Evolutionary conservation across 2,329 filamentous ascomycete species (phyloP).

Genomic region (Zasmidium angulare): DNA sequence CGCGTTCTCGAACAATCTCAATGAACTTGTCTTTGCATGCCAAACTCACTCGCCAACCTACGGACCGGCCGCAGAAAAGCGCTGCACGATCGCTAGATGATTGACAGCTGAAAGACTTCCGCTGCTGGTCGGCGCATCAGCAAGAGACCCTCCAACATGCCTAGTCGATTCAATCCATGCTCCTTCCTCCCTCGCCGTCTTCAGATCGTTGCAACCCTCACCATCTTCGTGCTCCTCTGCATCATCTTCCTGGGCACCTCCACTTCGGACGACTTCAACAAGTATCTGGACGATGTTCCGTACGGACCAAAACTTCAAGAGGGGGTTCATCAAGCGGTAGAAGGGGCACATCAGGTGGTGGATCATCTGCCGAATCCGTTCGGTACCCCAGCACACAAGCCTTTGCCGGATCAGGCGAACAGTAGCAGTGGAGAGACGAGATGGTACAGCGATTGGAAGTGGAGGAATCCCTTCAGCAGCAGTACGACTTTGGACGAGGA

Average conservation of each 20-base stretch:
- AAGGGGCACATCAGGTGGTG: conserved; percentile 41
- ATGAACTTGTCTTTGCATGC: neutral
- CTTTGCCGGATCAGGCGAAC: conserved; percentile 71
- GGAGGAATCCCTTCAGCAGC: conserved; percentile 86
- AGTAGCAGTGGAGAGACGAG: conserved; percentile 74
- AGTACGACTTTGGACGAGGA: conserved; percentile 77
- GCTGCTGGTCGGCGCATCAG: conserved; percentile 10
- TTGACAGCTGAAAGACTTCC: neutral
- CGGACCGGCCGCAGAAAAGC: neutral
- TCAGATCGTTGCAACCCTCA: conserved; percentile 44
- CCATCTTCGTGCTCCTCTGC: conserved; percentile 40
- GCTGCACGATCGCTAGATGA: neutral
- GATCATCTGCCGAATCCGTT: conserved; percentile 52
- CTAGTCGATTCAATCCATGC: conserved; percentile 33
- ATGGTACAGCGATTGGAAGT: conserved; percentile 89
- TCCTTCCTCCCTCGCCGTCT: conserved; percentile 47
- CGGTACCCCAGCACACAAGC: conserved; percentile 67
- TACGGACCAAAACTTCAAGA: conserved; percentile 39
- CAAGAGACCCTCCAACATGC: conserved; percentile 17
- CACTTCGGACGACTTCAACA: conserved; percentile 27
- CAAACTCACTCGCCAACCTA: neutral
- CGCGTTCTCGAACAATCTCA: neutral
- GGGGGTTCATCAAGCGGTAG: conserved; percentile 38
- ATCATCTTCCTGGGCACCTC: conserved; percentile 37
- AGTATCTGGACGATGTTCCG: conserved; percentile 33